Evolutionary conservation across 2,329 filamentous ascomycete species (phyloP).

Genomic region (Xylariaceae sp.): DNA sequence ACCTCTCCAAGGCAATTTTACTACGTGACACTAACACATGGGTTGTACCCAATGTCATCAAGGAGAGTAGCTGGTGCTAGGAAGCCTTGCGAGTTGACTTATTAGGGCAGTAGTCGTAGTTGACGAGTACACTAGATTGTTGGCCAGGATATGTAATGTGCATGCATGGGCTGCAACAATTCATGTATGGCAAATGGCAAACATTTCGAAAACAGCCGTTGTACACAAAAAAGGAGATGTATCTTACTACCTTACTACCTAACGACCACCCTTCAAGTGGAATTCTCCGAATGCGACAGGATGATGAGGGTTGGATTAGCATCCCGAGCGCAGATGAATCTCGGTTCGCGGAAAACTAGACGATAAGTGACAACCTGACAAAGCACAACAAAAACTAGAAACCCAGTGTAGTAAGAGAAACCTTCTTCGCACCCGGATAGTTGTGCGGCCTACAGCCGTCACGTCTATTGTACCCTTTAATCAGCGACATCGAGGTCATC

Average conservation of each 20-base stretch:
- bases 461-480: slow-evolving; percentile 35
- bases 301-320: slow-evolving; percentile 3
- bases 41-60: too few species aligned
- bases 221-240: slow-evolving; percentile 11
- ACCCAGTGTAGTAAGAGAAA: slow-evolving; percentile 12
- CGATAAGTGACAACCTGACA: slow-evolving; percentile 27
- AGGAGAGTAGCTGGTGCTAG: too few species aligned
- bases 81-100: too few species aligned
- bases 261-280: slow-evolving; percentile 9
- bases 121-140: too few species aligned
- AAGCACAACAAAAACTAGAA: slow-evolving; percentile 18
- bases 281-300: slow-evolving; percentile 2
- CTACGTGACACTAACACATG: too few species aligned
- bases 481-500: slow-evolving; percentile 97
- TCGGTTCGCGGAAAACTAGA: slow-evolving; percentile 22
- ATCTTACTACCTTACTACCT: slow-evolving; percentile 16
- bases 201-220: background rate
- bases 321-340: slow-evolving; percentile 3
- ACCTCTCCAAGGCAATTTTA: too few species aligned
- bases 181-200: too few species aligned
- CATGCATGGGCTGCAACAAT: too few species aligned
- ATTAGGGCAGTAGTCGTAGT: too few species aligned
- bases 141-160: too few species aligned
- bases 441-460: slow-evolving; percentile 10
- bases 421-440: slow-evolving; percentile 5